Percentiles rank a stretch among this genome's conserved stretches.
phyloP scores from a whole-genome alignment of 345 rosid genomes.

The Ceriops zippeliana region DNA sequence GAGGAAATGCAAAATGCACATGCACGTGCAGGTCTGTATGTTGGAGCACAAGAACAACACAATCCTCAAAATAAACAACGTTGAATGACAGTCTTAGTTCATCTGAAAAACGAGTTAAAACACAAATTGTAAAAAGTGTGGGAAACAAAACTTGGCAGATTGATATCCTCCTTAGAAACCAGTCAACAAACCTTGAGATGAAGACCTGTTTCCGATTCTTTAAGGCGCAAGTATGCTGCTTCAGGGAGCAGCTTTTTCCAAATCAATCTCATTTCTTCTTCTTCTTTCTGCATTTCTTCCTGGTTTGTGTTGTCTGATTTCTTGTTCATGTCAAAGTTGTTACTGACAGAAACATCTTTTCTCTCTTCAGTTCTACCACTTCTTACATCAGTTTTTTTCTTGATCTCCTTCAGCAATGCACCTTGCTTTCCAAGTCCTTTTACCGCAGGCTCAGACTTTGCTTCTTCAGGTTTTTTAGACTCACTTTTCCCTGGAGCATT shows the following conservation, averaged over 20 bases:
- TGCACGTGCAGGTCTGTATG: not conserved
- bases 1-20: not conserved
- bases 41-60: too few species aligned
- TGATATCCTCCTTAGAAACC: slow-evolving; percentile 4
- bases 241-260: slow-evolving; percentile 41
- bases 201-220: slow-evolving; percentile 39
- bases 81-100: too few species aligned
- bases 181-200: slow-evolving; percentile 34
- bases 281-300: slow-evolving; percentile 57
- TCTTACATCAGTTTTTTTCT: slow-evolving; percentile 71
- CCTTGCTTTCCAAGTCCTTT: slow-evolving; percentile 99
- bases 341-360: slow-evolving; percentile 45
- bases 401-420: slow-evolving; percentile 79
- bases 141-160: slow-evolving; percentile 12
- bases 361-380: slow-evolving; percentile 57
- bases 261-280: slow-evolving; percentile 53
- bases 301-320: slow-evolving; percentile 44
- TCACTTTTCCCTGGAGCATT: slow-evolving; percentile 64
- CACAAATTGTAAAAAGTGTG: not conserved
- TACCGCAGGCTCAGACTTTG: slow-evolving; percentile 73
- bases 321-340: slow-evolving; percentile 37
- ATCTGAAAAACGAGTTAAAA: not conserved
- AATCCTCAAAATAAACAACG: too few species aligned
- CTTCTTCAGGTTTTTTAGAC: slow-evolving; percentile 62
- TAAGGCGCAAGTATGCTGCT: slow-evolving; percentile 30